These are phyloP conservation scores for Septoria linicola DNA, from an alignment of 2,329 filamentous ascomycete species.

Conservation along the genomic window DNA sequence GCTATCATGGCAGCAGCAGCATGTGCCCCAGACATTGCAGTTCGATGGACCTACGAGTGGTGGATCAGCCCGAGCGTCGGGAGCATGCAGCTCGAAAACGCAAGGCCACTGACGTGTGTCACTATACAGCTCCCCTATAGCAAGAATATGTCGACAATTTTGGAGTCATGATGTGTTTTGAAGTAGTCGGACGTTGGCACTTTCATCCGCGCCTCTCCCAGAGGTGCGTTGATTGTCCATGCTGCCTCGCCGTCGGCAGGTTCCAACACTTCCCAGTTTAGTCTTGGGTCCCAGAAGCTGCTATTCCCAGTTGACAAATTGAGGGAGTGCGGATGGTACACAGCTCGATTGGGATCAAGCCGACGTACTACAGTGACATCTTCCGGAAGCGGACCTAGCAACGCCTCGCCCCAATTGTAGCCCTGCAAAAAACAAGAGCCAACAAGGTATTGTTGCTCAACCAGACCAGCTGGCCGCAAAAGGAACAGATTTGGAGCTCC, in stretches of 20 bases:
- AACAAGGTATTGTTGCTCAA: constrained; percentile 10
- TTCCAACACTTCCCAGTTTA: constrained; percentile 9
- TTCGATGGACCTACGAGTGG: too few species aligned
- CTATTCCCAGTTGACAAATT: background rate
- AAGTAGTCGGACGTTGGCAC: constrained; percentile 10
- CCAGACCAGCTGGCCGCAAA: background rate
- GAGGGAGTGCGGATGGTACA: background rate
- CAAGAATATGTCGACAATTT: constrained; percentile 10
- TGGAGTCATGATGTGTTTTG: background rate
- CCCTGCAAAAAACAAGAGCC: constrained; percentile 15
- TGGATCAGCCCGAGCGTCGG: too few species aligned
- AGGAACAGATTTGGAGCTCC: constrained; percentile 3
- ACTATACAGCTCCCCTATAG: too few species aligned
- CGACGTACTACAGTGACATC: background rate
- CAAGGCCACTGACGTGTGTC: too few species aligned
- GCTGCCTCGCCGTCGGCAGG: constrained; percentile 1
- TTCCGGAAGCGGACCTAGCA: constrained; percentile 14
- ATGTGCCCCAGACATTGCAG: too few species aligned
- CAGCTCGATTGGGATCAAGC: background rate
- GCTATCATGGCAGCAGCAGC: too few species aligned
- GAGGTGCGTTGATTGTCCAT: constrained; percentile 8
- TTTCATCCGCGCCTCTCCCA: constrained; percentile 11
- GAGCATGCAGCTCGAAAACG: too few species aligned
- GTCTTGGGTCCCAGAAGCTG: constrained; percentile 18
- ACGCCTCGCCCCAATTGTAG: constrained; percentile 15